Evolutionary conservation across 2,329 filamentous ascomycete species (phyloP).

Genomic region (Ceratocystis lukuohia): DNA sequence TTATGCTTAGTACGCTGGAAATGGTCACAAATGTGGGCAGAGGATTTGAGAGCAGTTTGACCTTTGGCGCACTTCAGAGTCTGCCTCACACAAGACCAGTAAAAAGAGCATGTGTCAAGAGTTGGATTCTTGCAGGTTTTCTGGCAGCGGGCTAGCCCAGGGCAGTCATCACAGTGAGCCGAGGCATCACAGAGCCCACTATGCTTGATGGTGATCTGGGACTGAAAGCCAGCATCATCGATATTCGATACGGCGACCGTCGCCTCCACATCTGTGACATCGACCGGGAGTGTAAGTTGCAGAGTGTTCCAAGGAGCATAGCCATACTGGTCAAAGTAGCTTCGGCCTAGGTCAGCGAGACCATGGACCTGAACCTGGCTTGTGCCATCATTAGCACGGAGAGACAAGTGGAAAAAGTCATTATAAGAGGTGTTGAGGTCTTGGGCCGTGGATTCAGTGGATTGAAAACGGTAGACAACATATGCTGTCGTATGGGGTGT

Average conservation of each 20-base stretch:
- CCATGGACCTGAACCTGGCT: constrained; percentile 10
- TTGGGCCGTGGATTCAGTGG: constrained; percentile 4
- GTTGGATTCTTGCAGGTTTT: not conserved
- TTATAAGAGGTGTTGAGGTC: constrained; percentile 4
- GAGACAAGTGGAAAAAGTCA: constrained; percentile 12
- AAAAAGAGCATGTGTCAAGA: constrained; percentile 13
- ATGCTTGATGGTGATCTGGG: constrained; percentile 11
- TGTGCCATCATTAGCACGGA: constrained; percentile 5
- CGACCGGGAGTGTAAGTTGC: constrained; percentile 3
- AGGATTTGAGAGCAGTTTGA: constrained; percentile 3
- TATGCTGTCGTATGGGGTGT: constrained; percentile 4
- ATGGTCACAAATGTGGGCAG: constrained; percentile 12
- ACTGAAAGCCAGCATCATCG: constrained; percentile 3
- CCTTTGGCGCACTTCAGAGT: not conserved
- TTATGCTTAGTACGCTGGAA: constrained; percentile 9
- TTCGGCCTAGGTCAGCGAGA: constrained; percentile 6
- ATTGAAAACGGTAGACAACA: constrained; percentile 12
- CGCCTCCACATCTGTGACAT: not conserved
- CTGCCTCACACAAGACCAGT: constrained; percentile 15
- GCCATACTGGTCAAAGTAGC: constrained; percentile 17
- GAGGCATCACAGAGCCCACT: constrained; percentile 10
- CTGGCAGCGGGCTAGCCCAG: constrained; percentile 17
- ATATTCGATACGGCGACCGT: constrained; percentile 12
- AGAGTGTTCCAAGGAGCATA: constrained; percentile 12
- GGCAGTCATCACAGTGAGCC: constrained; percentile 13